Evolutionary conservation across 331 rosid species (phyloP), one percentile per base, ranked within the genome.

Genomic region (Stylosanthes scabra): DNA sequence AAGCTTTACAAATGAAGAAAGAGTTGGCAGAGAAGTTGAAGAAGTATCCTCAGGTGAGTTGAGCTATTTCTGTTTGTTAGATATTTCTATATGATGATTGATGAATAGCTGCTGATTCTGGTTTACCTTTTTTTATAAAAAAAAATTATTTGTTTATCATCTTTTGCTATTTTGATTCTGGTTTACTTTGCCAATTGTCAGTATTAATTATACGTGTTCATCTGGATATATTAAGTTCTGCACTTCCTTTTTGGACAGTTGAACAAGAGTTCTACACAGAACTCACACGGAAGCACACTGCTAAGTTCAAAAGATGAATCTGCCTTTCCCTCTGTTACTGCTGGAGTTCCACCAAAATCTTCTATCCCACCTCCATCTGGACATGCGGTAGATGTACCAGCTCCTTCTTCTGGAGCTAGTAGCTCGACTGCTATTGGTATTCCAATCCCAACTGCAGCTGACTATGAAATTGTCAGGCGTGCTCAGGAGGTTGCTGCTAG

Each of bases 401-500:
- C 61, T 50, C 76, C 88, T 71, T 83, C 88, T 64, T 52, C 80
- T 41, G 78, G 86, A 52, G 69, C 63, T 44, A 55, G 78, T 71
- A 88, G 59, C 7, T 45, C 75, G 9, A 59, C 63, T 70, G 79
- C 78, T 52, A 77, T 88, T 70, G 86, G 86, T 68, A 82, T 73
- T 60, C 56, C 92, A 58, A 56, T 66, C 31, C 68, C 83, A 58
- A 59, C 71, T 40, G 65, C 83, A 46, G 85, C 85, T 57, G 88
- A 84, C 78, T 46, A 28, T 59, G 99, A 94, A 62, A 97, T 96
- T 62, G 99, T 91, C 42, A 91, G 90, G 80, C 95, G 96, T 57
- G 97, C 99, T 46, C 97, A 89, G 76, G 97, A 88, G 77, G 88
- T 88, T 37, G 97, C 99, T 80, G 96, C 97, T 16, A 86, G 90